phyloP scores from a whole-genome alignment of 2,329 filamentous ascomycete genomes.

The Aspergillus sp. region DNA sequence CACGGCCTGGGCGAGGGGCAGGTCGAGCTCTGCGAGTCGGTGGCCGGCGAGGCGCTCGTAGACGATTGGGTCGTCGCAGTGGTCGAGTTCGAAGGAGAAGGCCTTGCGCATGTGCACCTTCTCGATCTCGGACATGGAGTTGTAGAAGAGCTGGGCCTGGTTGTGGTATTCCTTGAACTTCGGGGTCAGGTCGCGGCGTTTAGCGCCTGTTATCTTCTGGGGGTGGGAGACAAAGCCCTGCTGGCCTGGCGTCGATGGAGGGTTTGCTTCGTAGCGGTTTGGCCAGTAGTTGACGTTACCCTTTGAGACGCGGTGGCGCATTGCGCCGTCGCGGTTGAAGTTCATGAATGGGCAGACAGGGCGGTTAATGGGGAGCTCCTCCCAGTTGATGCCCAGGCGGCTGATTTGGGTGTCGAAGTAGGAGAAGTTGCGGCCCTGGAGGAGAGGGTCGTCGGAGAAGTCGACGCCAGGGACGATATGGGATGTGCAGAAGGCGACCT shows the following conservation, averaged over 20 bases:
- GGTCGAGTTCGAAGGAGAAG: conserved; percentile 40
- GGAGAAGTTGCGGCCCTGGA: conserved; percentile 70
- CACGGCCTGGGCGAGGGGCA: conserved; percentile 66
- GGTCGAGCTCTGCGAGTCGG: conserved; percentile 68
- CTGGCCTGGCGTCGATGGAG: conserved; percentile 66
- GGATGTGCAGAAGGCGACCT: conserved; percentile 77
- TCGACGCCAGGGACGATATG: conserved; percentile 78
- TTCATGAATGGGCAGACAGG: conserved; percentile 75
- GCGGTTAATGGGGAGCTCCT: conserved; percentile 74
- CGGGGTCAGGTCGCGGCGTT: conserved; percentile 47
- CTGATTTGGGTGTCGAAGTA: conserved; percentile 58
- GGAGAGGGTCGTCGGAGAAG: conserved; percentile 72
- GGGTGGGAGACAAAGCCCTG: conserved; percentile 70
- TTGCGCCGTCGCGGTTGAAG: conserved; percentile 72
- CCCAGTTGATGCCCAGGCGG: conserved; percentile 71
- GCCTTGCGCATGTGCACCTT: conserved; percentile 37
- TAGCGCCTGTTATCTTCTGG: conserved; percentile 67
- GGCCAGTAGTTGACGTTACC: conserved; percentile 79
- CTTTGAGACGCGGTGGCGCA: conserved; percentile 71
- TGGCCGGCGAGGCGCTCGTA: conserved; percentile 68
- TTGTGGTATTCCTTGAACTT: conserved; percentile 48
- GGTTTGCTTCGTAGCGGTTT: conserved; percentile 64
- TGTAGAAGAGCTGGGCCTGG: conserved; percentile 40
- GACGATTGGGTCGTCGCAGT: conserved; percentile 74
- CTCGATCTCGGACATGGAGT: conserved; percentile 35